Evolutionary conservation across 768 basidiomycete genomes (phyloP), one percentile per base, ranked within the genome.

Genomic region (Dacryopinax primogenitus): DNA sequence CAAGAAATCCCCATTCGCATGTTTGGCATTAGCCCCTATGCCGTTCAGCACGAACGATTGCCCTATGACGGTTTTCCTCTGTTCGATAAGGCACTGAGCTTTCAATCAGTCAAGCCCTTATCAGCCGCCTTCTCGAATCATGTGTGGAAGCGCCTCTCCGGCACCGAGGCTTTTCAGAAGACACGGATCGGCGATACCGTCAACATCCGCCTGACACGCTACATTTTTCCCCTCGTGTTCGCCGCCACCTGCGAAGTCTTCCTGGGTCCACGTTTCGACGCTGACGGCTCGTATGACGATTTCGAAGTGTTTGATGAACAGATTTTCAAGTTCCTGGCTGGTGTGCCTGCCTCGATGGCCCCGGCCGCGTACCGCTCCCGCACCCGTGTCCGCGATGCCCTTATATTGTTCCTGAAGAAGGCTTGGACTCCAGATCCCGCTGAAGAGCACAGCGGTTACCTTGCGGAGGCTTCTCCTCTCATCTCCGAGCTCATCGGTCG

Each of bases 181-280:
- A 58, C 51, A 11, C 21, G 4, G 13, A 11, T 21, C 3, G 51
- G 51, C 13, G 51, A 30, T 6, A 58, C 51, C 13, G 11, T 18
- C 13, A 30, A 13, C 13, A 30, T 58, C 51, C 11, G 26, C 15
- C 21, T 58, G 26, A 58, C 51, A 23, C 51, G 51, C 18, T 58
- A 28, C 51, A 11, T 58, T 13, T 58, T 58, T 30, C 51, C 51
- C 13, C 51, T 58, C 26, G 51, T 58, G 3, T 58, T 58, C 51
- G 51, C 51, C 51, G 51, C 51, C 51, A 58, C 51, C 13, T 58
- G 51, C 51, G 51, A 58, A 30, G 51, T 58, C 3, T 58, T 58
- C 51, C 51, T 58, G 15, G 51, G 51, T 3, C 51, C 51, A 11
- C 51, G 51, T 6, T 58, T 58, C 51, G 51, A 58, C 30, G 51